Conservation (phyloP, 768 basidiomycete species). For the Suillus subluteus region DNA sequence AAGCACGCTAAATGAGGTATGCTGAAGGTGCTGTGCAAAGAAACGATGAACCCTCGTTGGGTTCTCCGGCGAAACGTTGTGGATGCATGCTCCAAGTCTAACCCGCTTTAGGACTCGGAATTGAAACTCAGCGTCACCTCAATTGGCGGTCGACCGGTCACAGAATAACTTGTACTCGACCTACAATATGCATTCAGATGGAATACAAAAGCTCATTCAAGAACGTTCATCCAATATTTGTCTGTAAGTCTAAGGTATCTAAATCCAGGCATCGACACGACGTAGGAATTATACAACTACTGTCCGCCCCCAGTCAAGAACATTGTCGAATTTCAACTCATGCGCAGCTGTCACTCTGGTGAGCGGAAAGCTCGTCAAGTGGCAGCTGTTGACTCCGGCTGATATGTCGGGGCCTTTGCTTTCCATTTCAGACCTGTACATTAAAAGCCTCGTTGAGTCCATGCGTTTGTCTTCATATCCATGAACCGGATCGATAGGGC, state of each 20-base stretch:
- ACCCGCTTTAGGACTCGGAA: neutral
- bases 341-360: neutral
- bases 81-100: neutral
- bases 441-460: conserved; percentile 20
- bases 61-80: neutral
- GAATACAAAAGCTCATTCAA: neutral
- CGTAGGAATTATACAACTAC: neutral
- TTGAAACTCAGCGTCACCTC: conserved; percentile 4
- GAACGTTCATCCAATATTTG: too few relatives aligned
- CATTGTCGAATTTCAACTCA: neutral
- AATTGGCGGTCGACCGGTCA: neutral
- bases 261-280: neutral
- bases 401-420: neutral
- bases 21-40: neutral
- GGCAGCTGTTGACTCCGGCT: neutral
- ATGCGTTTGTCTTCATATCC: conserved; percentile 28
- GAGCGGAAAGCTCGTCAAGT: neutral
- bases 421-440: conserved; percentile 5
- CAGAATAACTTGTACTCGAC: neutral
- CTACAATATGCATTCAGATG: neutral
- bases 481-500: conserved; percentile 33
- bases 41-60: conserved; percentile 8
- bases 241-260: neutral
- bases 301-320: neutral
- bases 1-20: neutral